Conservation (phyloP, 208 protist genomes). For the Leishmania major region DNA sequence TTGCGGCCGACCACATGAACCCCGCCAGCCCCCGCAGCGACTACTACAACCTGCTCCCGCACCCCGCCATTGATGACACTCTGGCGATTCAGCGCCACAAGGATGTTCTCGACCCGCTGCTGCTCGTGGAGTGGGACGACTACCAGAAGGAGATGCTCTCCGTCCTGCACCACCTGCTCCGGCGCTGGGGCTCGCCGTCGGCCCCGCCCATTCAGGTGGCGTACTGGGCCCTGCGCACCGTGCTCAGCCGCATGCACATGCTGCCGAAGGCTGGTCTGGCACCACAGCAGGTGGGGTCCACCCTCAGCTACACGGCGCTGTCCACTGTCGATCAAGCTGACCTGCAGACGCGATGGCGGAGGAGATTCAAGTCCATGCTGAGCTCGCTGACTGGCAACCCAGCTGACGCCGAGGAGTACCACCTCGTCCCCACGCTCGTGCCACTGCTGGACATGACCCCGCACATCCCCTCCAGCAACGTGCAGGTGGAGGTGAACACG, state of each 20-base stretch:
- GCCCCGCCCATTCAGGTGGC: slow-evolving; percentile 66
- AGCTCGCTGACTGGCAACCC: slow-evolving; percentile 45
- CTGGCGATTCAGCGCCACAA: slow-evolving; percentile 67
- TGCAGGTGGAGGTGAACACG: slow-evolving; percentile 65
- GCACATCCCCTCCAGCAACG: slow-evolving; percentile 72
- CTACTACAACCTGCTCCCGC: slow-evolving; percentile 74
- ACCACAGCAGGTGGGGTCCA: slow-evolving; percentile 54
- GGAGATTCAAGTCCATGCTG: slow-evolving; percentile 38
- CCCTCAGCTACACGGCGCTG: slow-evolving; percentile 65
- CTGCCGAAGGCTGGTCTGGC: slow-evolving; percentile 57
- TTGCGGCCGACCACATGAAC: slow-evolving; percentile 67
- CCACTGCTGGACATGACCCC: slow-evolving; percentile 74
- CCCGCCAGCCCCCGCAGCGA: slow-evolving; percentile 35
- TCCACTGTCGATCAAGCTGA: slow-evolving; percentile 57
- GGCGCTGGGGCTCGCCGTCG: slow-evolving; percentile 41
- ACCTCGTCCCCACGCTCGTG: slow-evolving; percentile 74
- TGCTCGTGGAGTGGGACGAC: slow-evolving; percentile 85
- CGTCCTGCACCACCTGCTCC: slow-evolving; percentile 48
- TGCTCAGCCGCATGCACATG: slow-evolving; percentile 76
- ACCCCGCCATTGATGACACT: slow-evolving; percentile 73
- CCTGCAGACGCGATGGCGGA: slow-evolving; percentile 42
- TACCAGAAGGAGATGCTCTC: slow-evolving; percentile 76
- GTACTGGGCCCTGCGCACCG: slow-evolving; percentile 83
- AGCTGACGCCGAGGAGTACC: slow-evolving; percentile 45
- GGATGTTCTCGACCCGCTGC: slow-evolving; percentile 60